Evolutionary conservation across 73 alveolate species (phyloP), one percentile per base, ranked within the genome.

Genomic region (Tetrahymena borealis): DNA sequence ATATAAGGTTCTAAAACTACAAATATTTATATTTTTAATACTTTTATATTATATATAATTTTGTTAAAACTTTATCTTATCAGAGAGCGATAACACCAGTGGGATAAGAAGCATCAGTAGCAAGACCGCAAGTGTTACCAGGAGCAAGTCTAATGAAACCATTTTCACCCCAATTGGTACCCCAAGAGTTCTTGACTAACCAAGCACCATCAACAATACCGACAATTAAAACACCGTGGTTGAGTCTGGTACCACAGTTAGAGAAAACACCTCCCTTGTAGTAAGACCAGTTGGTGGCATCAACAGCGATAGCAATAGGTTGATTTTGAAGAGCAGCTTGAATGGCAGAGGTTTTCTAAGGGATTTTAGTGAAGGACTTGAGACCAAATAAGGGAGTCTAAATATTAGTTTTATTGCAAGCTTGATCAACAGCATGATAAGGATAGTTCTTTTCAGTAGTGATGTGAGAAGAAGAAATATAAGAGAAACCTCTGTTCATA

Each of bases 101-200:
- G 28, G 85, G 85, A n/a, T 18, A 60, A 18, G 4, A 60, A 60
- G 85, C 37, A 60, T 24, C 13, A n/a, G 18, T 79, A 7, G 91
- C 38, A 40, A 93, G 90, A 39, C 95, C 95, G 38, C 95, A 93
- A 79, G 95, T 93, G 40, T 93, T 85, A 40, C 95, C 95, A 12
- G 92, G 35, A 43, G 92, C 92, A 16, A 93, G 91, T 37, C 91
- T 93, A 20, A 96, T 93, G 91, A 39, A 96, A 16, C 98, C 98
- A 13, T 93, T 40, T 32, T 90, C 97, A n/a, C 98, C 98, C 98
- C 98, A 96, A 20, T 32, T 9, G 15, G 95, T 12, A 7, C 96
- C 96, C 98, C 98, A 96, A 12, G 98, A 96, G 78, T 96, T 96
- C 90, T 95, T 96, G n/a, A 96, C 96, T 39, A 92, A 35, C 97